Conservation (phyloP, 352 stramenopile species). For the Phytophthora pinifolia region DNA sequence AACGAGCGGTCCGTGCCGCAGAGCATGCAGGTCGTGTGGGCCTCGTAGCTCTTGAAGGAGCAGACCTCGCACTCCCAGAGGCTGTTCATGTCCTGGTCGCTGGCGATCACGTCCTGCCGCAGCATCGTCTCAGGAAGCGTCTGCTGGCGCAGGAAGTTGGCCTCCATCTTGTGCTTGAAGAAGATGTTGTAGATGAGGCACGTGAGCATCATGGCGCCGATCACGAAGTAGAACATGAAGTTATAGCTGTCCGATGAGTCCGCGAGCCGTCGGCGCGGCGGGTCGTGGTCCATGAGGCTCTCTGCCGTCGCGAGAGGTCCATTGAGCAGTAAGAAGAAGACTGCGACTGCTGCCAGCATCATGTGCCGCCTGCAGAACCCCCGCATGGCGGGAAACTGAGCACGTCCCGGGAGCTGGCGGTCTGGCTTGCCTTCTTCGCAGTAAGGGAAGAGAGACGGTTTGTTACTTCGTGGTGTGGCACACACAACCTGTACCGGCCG, state of each 20-base stretch:
- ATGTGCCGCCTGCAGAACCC: conserved; percentile 8
- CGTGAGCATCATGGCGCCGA: conserved; percentile 86
- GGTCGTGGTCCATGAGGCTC: conserved; percentile 3
- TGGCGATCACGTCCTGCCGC: conserved; percentile 86
- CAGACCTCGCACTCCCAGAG: conserved; percentile 93
- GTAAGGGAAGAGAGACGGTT: too few species aligned
- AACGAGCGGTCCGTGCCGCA: conserved; percentile 86
- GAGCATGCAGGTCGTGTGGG: conserved; percentile 86
- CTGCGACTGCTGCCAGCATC: too few species aligned
- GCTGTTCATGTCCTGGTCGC: conserved; percentile 83
- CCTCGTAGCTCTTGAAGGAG: conserved; percentile 91
- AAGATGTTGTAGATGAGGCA: conserved; percentile 90
- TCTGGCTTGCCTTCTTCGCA: too few species aligned
- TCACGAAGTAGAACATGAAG: conserved; percentile 90
- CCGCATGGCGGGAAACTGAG: conserved; percentile 10
- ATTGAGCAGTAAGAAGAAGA: too few species aligned
- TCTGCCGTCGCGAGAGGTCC: background rate
- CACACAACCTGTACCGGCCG: background rate
- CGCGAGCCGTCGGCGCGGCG: conserved; percentile 21
- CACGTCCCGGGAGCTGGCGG: too few species aligned
- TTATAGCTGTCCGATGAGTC: conserved; percentile 75
- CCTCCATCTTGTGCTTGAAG: conserved; percentile 85
- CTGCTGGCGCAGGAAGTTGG: conserved; percentile 67
- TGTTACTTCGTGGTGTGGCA: too few species aligned
- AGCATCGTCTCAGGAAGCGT: conserved; percentile 82